Percentiles rank a stretch among this genome's conserved stretches.
Conservation (phyloP, 257 asterid species). For the Knoxia roxburghii region DNA sequence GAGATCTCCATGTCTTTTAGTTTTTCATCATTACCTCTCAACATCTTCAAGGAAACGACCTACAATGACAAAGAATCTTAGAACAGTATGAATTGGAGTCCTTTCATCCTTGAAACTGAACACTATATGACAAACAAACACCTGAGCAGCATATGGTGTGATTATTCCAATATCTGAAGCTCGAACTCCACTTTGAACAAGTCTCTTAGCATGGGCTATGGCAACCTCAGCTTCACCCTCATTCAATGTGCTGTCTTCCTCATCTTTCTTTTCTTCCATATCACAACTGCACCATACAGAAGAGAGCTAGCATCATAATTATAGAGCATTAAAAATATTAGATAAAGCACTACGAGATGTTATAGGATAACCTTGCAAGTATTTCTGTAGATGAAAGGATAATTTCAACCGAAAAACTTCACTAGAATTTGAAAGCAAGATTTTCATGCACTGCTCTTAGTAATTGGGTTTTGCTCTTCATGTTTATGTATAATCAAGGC, state of each 20-base stretch:
- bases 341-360: background rate
- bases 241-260: slow-evolving; percentile 85
- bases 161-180: slow-evolving; percentile 81
- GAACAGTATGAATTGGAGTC: background rate
- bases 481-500: background rate
- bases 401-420: background rate
- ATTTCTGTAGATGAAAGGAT: background rate
- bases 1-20: slow-evolving; percentile 84
- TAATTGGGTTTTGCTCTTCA: background rate
- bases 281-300: slow-evolving; percentile 56
- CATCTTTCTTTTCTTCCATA: slow-evolving; percentile 98
- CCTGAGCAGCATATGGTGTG: slow-evolving; percentile 97
- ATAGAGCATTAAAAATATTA: background rate
- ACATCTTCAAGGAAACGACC: slow-evolving; percentile 81
- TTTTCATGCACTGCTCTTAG: background rate
- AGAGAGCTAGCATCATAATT: background rate
- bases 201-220: slow-evolving; percentile 84
- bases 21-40: slow-evolving; percentile 69
- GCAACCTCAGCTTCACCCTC: slow-evolving; percentile 95
- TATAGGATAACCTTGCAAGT: background rate
- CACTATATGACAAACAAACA: slow-evolving; percentile 14
- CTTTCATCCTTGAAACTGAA: slow-evolving; percentile 15
- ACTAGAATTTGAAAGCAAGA: background rate
- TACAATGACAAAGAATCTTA: slow-evolving; percentile 16
- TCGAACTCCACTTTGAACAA: slow-evolving; percentile 75